Evolutionary conservation across 2,329 filamentous ascomycete species (phyloP), one percentile per base, ranked within the genome.

Genomic region (Xylaria sp.): DNA sequence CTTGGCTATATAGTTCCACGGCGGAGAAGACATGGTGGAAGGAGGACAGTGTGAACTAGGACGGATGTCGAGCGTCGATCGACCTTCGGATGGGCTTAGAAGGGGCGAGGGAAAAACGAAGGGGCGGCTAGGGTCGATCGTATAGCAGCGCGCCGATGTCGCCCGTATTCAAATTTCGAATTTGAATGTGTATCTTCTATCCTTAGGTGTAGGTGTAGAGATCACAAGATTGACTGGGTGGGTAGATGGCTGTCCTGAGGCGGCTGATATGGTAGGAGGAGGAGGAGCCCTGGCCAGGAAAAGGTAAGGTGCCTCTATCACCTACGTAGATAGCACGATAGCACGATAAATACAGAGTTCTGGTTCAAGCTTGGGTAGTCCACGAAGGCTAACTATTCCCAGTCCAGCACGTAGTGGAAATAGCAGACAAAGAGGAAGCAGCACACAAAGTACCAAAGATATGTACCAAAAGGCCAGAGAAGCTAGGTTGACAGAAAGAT

Each of bases 1-100:
- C 80, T 99, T 99, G 78, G 94, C 94, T 76, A 98, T 99, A 83
- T 96, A 98, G 82, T 98, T 93, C 94, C 94, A 98, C 78, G 92
- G 90, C 73, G 89, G 85, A 67, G 83, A 77, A 74, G 84, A 84
- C 85, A 88, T 88, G 75, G 71, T 67, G 17, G 31, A 2, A 25
- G 21, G 37, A 35, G 45, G 33, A 21, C n/a, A n/a, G n/a, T n/a
- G n/a, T 25, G 56, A 33, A 42, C 25, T 23, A 23, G 50, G 43
- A 35, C 56, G n/a, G 61, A 21, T 55, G 31, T 28, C 40, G 38
- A n/a, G 37, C 17, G 50, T 49, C 40, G 7, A 45, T 61, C 61
- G 17, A 43, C 17, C 40, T 37, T 40, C 15, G 21, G 28, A 15
- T 12, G 12, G 25, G 28, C 15, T 40, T 45, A 56, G 50, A 19